Evolutionary conservation across 1,284 basidiomycete genomes (phyloP).

Genomic region (Puccinia triticina): DNA sequence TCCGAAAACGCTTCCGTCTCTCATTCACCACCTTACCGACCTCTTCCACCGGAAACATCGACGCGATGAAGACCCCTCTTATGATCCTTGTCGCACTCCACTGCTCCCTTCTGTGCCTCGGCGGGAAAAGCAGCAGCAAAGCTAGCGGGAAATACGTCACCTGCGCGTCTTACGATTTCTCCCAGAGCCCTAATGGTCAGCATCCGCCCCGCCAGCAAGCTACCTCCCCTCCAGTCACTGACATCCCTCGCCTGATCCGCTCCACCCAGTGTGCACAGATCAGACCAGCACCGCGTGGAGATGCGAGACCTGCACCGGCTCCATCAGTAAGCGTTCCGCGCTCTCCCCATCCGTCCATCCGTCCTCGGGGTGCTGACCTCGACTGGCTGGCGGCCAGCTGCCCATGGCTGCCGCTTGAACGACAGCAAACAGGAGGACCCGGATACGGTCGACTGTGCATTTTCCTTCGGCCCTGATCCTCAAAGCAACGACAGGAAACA

Average conservation of each 20-base stretch:
- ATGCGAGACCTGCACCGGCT: background rate
- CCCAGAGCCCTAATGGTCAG: background rate
- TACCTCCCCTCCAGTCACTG: background rate
- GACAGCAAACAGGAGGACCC: conserved; percentile 1
- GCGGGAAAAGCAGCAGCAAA: background rate
- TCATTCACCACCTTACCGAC: background rate
- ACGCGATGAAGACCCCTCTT: conserved; percentile 12
- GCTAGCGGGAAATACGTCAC: background rate
- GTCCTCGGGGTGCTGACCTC: background rate
- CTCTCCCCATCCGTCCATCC: no score
- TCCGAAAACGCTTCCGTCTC: background rate
- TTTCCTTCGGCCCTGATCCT: background rate
- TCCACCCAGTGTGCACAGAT: conserved; percentile 1
- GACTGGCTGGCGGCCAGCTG: background rate
- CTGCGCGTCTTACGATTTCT: conserved; percentile 12
- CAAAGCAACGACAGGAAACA: background rate
- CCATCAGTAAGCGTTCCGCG: background rate
- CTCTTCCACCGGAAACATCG: background rate
- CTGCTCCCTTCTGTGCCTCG: background rate
- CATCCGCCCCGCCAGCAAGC: background rate
- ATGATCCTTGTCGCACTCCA: conserved; percentile 6
- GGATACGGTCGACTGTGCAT: conserved; percentile 11
- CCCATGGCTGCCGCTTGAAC: background rate
- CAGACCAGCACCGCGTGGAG: background rate
- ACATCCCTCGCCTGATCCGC: background rate